These are phyloP conservation scores for Ramaria rubella DNA, from an alignment of 768 basidiomycete genomes.

Conservation along the genomic window DNA sequence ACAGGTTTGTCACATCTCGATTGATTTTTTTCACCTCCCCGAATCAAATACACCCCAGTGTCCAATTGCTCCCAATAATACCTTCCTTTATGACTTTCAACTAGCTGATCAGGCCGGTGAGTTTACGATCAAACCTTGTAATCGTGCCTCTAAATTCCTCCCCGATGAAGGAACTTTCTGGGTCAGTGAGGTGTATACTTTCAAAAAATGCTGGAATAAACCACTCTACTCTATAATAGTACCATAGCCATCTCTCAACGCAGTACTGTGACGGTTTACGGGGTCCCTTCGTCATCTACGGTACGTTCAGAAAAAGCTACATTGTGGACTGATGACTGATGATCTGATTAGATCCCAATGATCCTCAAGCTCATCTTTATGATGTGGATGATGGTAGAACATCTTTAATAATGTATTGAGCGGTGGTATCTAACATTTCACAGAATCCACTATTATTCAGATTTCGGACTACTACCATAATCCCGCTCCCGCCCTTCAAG, in stretches of 20 bases:
- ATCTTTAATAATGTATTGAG: conserved; percentile 29
- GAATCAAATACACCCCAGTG: conserved; percentile 24
- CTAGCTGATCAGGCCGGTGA: conserved; percentile 30
- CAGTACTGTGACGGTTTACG: conserved; percentile 33
- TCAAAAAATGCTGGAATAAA: background rate
- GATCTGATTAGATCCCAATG: conserved; percentile 26
- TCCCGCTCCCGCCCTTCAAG: conserved; percentile 14
- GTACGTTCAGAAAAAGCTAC: background rate
- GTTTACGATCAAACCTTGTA: background rate
- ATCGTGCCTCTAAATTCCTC: background rate
- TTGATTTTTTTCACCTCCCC: background rate
- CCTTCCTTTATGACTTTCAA: conserved; percentile 37
- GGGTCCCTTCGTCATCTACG: conserved; percentile 36
- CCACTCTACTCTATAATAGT: background rate
- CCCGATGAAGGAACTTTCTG: background rate
- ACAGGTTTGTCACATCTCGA: conserved; percentile 14
- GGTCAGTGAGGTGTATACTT: background rate
- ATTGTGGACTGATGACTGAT: background rate
- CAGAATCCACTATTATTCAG: conserved; percentile 30
- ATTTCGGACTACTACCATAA: conserved; percentile 39
- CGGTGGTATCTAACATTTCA: conserved; percentile 16
- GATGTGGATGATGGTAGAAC: conserved; percentile 32
- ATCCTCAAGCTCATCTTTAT: conserved; percentile 30
- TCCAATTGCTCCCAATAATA: conserved; percentile 33
- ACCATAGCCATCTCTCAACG: conserved; percentile 16